Evolutionary conservation across 2,329 filamentous ascomycete genomes (phyloP), one percentile per base, ranked within the genome.

Genomic region (Camptophora hylomeconis): DNA sequence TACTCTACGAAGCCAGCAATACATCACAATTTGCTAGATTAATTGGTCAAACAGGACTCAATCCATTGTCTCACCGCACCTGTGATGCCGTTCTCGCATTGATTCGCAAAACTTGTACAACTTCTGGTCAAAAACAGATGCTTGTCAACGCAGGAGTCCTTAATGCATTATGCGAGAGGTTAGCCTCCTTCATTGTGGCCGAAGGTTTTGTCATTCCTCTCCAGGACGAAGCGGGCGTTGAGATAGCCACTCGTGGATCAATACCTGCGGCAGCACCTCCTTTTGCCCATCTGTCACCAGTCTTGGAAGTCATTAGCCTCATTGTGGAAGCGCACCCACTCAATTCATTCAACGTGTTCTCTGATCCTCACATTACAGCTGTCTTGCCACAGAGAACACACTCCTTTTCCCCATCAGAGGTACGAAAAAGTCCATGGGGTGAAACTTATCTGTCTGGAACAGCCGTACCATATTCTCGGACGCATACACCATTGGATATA

Each of bases 301-400:
- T 93, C 11, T 57, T 95, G 5, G 76, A 83, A 37, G 81, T 86
- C 0, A 70, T 92, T 28, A 68, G 75, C 12, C 68, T 75, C 24
- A 78, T 94, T 26, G 69, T 93, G 27, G 69, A 75, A 36, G 72
- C 81, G 44, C 94, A 87, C 1, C 77, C 75, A 41, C 80, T 77
- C 52, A 72, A 83, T 31, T 75, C 81, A 7, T 76, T 76, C 39
- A 70, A 81, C 44, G 66, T 81, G 26, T 55, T 78, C 23, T 75
- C 69, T 35, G 77, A 78, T 1, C 76, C 76, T 2, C 67, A 72
- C 1, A 71, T 84, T 21, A 56, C 80, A 32, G 70, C 75, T 12
- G 68, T 80, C 7, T 80, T 83, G 36, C 76, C 76, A 2, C 62
- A 64, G 41, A 49, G 46, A 47, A 50, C 52, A 5, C 54, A 67